Conservation (phyloP, 345 rosid species). For the Gossypioides kirkii region DNA sequence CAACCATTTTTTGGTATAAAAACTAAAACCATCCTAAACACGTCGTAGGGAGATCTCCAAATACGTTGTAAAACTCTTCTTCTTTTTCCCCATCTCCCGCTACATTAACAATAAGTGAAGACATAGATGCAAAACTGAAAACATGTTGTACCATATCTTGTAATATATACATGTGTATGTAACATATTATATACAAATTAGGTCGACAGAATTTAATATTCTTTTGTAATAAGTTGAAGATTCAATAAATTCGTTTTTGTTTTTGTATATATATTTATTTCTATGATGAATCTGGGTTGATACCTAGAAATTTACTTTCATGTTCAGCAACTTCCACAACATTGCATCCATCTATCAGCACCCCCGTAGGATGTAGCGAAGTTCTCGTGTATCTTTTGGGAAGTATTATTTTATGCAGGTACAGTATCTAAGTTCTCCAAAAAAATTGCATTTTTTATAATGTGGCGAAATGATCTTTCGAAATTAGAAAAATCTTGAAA, state of each 20-base stretch:
- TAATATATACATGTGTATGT: not conserved
- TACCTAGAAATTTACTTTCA: not conserved
- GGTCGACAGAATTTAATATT: not conserved
- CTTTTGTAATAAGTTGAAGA: constrained; percentile 6
- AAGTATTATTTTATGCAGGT: not conserved
- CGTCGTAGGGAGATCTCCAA: not conserved
- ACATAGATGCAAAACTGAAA: not conserved
- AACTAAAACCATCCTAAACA: not conserved
- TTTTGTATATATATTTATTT: not conserved
- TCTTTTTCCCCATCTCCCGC: not conserved
- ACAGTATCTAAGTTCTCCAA: not conserved
- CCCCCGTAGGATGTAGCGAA: not conserved
- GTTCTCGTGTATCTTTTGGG: not conserved
- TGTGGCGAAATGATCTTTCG: no score
- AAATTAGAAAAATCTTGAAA: no score
- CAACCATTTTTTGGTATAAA: not conserved
- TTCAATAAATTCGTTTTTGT: not conserved
- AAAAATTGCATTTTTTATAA: no score
- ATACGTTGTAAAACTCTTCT: not conserved
- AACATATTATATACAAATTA: not conserved
- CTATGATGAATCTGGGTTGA: not conserved
- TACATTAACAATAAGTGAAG: not conserved
- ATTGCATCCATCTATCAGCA: not conserved
- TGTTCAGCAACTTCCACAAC: not conserved
- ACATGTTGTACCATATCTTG: not conserved